These are phyloP conservation scores for Penicillium glabrum DNA, from an alignment of 2,329 filamentous ascomycete species.

Conservation along the genomic window DNA sequence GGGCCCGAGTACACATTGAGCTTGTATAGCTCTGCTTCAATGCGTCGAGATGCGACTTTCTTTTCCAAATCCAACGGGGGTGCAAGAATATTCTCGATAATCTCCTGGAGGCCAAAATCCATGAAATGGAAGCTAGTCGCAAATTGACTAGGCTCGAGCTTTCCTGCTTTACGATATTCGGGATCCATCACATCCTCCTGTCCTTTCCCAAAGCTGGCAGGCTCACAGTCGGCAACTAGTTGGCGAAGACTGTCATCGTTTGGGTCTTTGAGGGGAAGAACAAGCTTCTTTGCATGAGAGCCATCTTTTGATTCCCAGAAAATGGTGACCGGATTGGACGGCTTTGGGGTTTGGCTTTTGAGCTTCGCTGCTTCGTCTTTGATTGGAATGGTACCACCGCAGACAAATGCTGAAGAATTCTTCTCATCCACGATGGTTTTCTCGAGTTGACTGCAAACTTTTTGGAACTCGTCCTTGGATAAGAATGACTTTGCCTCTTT, in stretches of 20 bases:
- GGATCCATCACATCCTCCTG: slow-evolving; percentile 53
- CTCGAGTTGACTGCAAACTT: background rate
- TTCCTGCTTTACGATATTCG: slow-evolving; percentile 53
- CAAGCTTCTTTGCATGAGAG: background rate
- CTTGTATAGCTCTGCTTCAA: slow-evolving; percentile 58
- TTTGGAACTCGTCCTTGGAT: background rate
- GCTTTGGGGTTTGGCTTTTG: background rate
- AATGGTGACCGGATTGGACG: background rate
- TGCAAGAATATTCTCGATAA: slow-evolving; percentile 49
- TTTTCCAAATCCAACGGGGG: slow-evolving; percentile 21
- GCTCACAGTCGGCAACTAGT: slow-evolving; percentile 37
- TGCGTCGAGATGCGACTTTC: slow-evolving; percentile 22
- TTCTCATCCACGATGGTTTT: slow-evolving; percentile 22
- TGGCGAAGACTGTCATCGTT: background rate
- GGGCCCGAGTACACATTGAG: slow-evolving; percentile 57
- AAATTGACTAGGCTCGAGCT: slow-evolving; percentile 52
- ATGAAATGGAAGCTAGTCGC: slow-evolving; percentile 54
- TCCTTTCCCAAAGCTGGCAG: slow-evolving; percentile 52
- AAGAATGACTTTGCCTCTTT: background rate
- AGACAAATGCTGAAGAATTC: slow-evolving; percentile 3
- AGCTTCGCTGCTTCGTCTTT: background rate
- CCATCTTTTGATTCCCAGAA: background rate
- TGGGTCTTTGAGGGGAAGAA: background rate
- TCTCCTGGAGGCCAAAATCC: slow-evolving; percentile 53
- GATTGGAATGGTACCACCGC: slow-evolving; percentile 1